phyloP scores from a whole-genome alignment of 2,329 filamentous ascomycete genomes.

The Pseudogymnoascus verrucosus region DNA sequence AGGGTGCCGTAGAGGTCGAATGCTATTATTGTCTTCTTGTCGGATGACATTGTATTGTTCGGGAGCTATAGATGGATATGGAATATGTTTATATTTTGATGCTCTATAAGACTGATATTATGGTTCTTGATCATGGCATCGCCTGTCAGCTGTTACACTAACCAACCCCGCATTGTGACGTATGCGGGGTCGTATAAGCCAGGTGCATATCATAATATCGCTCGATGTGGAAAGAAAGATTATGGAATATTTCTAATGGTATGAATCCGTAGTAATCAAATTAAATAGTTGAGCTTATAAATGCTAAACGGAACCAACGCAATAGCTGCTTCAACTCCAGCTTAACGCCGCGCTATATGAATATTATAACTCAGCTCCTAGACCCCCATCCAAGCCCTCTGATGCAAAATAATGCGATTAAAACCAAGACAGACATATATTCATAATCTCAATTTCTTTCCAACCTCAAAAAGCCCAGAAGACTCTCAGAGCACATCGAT shows the following conservation, averaged over 20 bases:
- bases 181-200: constrained; percentile 1
- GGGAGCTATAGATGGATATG: constrained; percentile 24
- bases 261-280: not conserved
- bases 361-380: not conserved
- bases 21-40: constrained; percentile 44
- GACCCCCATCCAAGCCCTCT: not conserved
- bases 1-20: constrained; percentile 73
- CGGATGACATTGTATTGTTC: constrained; percentile 20
- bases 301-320: not conserved
- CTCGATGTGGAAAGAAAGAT: not conserved
- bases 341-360: not conserved
- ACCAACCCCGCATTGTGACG: not conserved
- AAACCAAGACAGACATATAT: not conserved
- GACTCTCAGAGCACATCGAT: constrained; percentile 5
- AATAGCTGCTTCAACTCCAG: not conserved
- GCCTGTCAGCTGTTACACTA: not conserved
- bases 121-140: not conserved
- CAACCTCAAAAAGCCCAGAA: no score
- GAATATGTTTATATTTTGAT: not conserved
- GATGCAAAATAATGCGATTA: not conserved
- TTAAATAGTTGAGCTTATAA: not conserved
- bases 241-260: not conserved
- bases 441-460: not conserved
- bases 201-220: not conserved
- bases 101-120: not conserved